Conservation (phyloP, 495 filamentous ascomycete genomes). For the Podospora comata region DNA sequence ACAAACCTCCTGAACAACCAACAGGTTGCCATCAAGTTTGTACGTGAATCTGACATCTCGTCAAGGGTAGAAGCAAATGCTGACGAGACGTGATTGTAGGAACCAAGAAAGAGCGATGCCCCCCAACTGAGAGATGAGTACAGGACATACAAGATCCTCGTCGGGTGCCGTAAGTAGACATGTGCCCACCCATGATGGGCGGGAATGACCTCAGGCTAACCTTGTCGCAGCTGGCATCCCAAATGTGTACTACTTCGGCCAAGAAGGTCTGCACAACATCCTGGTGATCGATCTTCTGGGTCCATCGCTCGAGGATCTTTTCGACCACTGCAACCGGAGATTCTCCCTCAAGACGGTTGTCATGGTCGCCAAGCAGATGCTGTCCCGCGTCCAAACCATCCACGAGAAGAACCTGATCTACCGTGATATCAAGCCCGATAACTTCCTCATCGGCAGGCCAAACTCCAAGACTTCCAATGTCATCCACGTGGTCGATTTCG, state of each 20-base stretch:
- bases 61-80: background rate
- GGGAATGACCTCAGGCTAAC: background rate
- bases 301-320: conserved; percentile 93
- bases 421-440: conserved; percentile 98
- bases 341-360: conserved; percentile 97
- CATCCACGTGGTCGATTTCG: conserved; percentile 98
- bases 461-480: conserved; percentile 91
- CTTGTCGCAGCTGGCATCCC: conserved; percentile 81
- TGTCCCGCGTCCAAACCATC: conserved; percentile 97
- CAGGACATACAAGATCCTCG: conserved; percentile 97
- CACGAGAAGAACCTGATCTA: conserved; percentile 99
- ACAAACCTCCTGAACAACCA: conserved; percentile 99
- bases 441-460: conserved; percentile 97
- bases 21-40: conserved; percentile 99
- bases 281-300: conserved; percentile 97
- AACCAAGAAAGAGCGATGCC: conserved; percentile 98
- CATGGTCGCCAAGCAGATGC: conserved; percentile 99
- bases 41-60: conserved; percentile 46
- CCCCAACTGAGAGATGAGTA: conserved; percentile 98
- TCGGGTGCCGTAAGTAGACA: conserved; percentile 88
- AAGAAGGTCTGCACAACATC: conserved; percentile 99
- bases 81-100: conserved; percentile 49
- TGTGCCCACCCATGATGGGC: background rate
- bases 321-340: conserved; percentile 93
- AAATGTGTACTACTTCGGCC: conserved; percentile 99